Conservation (phyloP, 1,284 basidiomycete species). For the Sanghuangporus weigelae region DNA sequence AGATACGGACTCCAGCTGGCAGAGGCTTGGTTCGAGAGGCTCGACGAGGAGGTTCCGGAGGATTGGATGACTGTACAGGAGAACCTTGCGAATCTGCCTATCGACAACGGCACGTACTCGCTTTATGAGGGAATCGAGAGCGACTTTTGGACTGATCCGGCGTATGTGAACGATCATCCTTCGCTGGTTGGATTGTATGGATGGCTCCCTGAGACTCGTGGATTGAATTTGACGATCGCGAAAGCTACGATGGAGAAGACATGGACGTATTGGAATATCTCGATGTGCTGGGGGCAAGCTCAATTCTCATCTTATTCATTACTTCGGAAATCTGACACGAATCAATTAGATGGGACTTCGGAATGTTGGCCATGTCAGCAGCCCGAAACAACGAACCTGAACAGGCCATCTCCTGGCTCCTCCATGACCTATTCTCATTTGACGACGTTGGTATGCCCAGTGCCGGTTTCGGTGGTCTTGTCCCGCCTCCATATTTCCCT, state of each 20-base stretch:
- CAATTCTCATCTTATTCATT: neutral
- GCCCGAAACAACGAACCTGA: conserved; percentile 46
- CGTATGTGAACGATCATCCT: conserved; percentile 53
- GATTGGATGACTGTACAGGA: conserved; percentile 41
- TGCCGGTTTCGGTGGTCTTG: conserved; percentile 50
- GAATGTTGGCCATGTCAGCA: conserved; percentile 58
- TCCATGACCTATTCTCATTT: conserved; percentile 49
- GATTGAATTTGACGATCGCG: conserved; percentile 40
- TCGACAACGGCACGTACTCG: conserved; percentile 44
- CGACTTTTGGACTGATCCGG: conserved; percentile 47
- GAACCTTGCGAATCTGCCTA: conserved; percentile 44
- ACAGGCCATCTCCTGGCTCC: conserved; percentile 49
- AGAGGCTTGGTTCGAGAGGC: conserved; percentile 39
- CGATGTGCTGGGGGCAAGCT: conserved; percentile 51
- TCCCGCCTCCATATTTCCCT: conserved; percentile 59
- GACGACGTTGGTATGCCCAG: conserved; percentile 58
- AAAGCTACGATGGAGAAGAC: conserved; percentile 49
- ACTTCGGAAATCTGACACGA: neutral
- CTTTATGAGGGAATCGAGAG: conserved; percentile 51
- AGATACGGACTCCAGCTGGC: conserved; percentile 45
- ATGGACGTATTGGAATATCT: conserved; percentile 50
- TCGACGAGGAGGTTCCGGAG: conserved; percentile 36
- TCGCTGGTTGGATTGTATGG: conserved; percentile 53
- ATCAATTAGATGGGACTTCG: conserved; percentile 57
- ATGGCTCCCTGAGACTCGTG: conserved; percentile 48